phyloP scores from a whole-genome alignment of 805 yeast species.

The Cyberlindnera mrakii region DNA sequence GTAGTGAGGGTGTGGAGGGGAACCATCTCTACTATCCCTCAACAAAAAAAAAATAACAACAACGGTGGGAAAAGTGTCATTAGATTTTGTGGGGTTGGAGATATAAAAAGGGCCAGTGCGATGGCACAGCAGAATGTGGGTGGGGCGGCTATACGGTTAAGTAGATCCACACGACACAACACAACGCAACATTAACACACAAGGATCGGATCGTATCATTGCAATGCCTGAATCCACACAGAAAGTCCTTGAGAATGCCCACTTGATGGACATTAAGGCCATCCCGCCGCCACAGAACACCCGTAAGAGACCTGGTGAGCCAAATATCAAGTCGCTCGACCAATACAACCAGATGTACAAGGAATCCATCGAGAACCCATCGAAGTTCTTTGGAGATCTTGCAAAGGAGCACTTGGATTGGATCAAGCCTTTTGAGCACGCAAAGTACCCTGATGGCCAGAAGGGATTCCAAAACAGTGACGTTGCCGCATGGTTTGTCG shows the following conservation, averaged over 20 bases:
- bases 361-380: slow-evolving; percentile 79
- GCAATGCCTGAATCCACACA: slow-evolving; percentile 17
- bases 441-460: slow-evolving; percentile 39
- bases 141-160: too few relatives aligned
- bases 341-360: slow-evolving; percentile 70
- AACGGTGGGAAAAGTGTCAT: background rate
- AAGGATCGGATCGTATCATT: background rate
- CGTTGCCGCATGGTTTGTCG: slow-evolving; percentile 67
- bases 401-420: slow-evolving; percentile 74
- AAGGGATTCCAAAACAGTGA: slow-evolving; percentile 42
- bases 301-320: slow-evolving; percentile 21
- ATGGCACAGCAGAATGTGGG: too few relatives aligned
- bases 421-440: slow-evolving; percentile 75
- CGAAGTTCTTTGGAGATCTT: slow-evolving; percentile 69
- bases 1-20: too few relatives aligned
- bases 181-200: too few relatives aligned
- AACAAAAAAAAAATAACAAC: background rate
- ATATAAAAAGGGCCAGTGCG: too few relatives aligned
- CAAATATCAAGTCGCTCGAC: slow-evolving; percentile 33
- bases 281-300: slow-evolving; percentile 20
- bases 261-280: slow-evolving; percentile 24
- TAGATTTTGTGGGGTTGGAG: too few relatives aligned
- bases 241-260: slow-evolving; percentile 25
- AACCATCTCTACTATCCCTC: background rate
- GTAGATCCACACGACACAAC: too few relatives aligned